Percentiles rank a stretch among this genome's conserved stretches.
Conservation (phyloP, 2,329 filamentous ascomycete species). For the Phaeosphaeriaceae sp. region DNA sequence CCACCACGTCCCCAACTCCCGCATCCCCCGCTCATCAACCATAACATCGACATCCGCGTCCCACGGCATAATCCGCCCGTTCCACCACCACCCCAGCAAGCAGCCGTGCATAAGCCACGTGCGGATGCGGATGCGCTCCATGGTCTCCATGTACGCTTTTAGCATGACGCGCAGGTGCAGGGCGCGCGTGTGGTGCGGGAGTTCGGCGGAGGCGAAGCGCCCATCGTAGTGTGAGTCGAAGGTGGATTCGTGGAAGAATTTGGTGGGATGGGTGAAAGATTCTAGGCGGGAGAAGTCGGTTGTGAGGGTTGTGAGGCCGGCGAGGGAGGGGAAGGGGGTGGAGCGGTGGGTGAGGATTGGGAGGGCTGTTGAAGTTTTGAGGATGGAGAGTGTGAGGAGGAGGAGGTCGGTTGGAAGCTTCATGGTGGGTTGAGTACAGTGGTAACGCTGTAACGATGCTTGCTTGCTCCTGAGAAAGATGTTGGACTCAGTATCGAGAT, state of each 20-base stretch:
- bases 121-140: constrained; percentile 62
- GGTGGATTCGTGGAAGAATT: constrained; percentile 47
- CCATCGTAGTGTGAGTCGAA: constrained; percentile 65
- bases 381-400: constrained; percentile 2
- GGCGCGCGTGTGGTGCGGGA: constrained; percentile 56
- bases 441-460: not conserved
- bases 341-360: constrained; percentile 3
- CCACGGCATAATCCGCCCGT: constrained; percentile 66
- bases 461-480: no score
- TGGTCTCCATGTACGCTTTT: constrained; percentile 62
- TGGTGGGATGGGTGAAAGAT: constrained; percentile 17
- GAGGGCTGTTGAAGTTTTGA: not conserved
- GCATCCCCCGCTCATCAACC: constrained; percentile 61
- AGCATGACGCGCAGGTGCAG: constrained; percentile 59
- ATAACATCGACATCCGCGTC: constrained; percentile 67
- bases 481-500: no score
- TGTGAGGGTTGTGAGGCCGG: constrained; percentile 26
- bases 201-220: constrained; percentile 56
- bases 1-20: constrained; percentile 64
- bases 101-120: constrained; percentile 71
- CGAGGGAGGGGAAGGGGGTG: constrained; percentile 13
- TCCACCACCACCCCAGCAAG: constrained; percentile 69
- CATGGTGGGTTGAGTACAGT: not conserved
- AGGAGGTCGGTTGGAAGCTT: constrained; percentile 8
- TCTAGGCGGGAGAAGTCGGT: constrained; percentile 25